Evolutionary conservation across 2,329 filamentous ascomycete species (phyloP), one percentile per base, ranked within the genome.

Genomic region (Chaetomiaceae sp.): DNA sequence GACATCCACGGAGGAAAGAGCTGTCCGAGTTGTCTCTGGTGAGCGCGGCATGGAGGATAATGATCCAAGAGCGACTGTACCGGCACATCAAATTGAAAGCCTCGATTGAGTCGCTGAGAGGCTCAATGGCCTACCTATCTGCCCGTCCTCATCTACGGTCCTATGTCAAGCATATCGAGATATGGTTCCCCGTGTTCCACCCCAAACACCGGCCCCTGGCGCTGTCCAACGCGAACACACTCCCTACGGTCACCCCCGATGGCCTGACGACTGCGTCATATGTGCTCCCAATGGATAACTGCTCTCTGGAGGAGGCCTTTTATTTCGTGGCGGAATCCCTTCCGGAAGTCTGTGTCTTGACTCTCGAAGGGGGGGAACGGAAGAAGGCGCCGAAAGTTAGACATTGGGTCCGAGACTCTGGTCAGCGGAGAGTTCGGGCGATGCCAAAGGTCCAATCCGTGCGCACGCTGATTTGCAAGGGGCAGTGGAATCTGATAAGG

Each of bases 141-240:
- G 59, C 68, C 9, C 76, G 83, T 54, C 72, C 76, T 25, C 80
- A 87, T 62, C 76, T 90, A 5, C 76, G 79, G 18, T 61, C 69
- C 8, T 82, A 88, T 60, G 81, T 90, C 55, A 84, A 82, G 59
- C 86, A 90, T 63, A 78, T 89, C 54, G 86, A 90, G 68, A 76
- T 89, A 37, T 90, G 86, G 85, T 87, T 90, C 57, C 86, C 87
- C 3, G 85, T 89, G 36, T 90, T 86, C 61, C 78, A 84, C 59
- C 80, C 79, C 18, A 78, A 76, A 51, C 73, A 75, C 53, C 69
- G 73, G 9, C 69, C 75, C 5, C 62, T 71, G 36, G 69, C 72
- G 4, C 59, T 73, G 18, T 72, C 74, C 14, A 72, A 73, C 36
- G 72, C 71, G 0, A 69, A 75, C 46, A 68, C 73, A 2, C 67